Evolutionary conservation across 768 basidiomycete species (phyloP).

Genomic region (Hygrophorus pudorinus): DNA sequence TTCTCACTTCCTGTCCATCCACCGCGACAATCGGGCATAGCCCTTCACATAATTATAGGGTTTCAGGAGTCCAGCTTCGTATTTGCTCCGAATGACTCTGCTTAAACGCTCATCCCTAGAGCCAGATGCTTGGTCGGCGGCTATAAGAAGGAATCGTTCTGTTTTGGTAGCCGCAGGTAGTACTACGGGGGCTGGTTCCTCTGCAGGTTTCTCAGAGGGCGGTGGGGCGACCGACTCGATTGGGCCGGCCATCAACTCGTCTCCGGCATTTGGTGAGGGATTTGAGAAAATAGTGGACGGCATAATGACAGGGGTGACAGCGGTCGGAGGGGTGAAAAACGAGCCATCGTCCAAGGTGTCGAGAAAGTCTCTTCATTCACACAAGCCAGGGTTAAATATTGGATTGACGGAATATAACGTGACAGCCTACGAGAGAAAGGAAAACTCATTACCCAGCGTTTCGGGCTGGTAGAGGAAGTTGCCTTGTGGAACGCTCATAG

Average conservation of each 20-base stretch:
- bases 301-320: slow-evolving; percentile 39
- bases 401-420: background rate
- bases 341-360: slow-evolving; percentile 80
- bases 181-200: slow-evolving; percentile 38
- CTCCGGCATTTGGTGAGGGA: slow-evolving; percentile 6
- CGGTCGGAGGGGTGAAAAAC: slow-evolving; percentile 58
- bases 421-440: slow-evolving; percentile 58
- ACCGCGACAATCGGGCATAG: slow-evolving; percentile 80
- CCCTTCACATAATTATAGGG: slow-evolving; percentile 98
- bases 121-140: slow-evolving; percentile 89
- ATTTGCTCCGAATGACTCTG: slow-evolving; percentile 90
- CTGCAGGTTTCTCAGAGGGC: slow-evolving; percentile 9
- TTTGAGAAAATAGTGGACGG: slow-evolving; percentile 26
- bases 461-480: slow-evolving; percentile 65
- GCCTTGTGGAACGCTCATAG: slow-evolving; percentile 38
- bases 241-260: background rate
- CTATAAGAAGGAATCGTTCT: slow-evolving; percentile 84
- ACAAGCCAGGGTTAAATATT: background rate
- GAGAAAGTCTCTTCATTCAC: slow-evolving; percentile 61
- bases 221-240: background rate
- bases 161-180: slow-evolving; percentile 71
- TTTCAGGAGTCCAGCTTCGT: slow-evolving; percentile 89
- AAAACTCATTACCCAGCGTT: slow-evolving; percentile 72
- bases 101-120: slow-evolving; percentile 84
- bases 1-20: slow-evolving; percentile 88